Base-by-base conservation (phyloP, 768 basidiomycete species). In the Tylopilus cervinicoccineus region DNA sequence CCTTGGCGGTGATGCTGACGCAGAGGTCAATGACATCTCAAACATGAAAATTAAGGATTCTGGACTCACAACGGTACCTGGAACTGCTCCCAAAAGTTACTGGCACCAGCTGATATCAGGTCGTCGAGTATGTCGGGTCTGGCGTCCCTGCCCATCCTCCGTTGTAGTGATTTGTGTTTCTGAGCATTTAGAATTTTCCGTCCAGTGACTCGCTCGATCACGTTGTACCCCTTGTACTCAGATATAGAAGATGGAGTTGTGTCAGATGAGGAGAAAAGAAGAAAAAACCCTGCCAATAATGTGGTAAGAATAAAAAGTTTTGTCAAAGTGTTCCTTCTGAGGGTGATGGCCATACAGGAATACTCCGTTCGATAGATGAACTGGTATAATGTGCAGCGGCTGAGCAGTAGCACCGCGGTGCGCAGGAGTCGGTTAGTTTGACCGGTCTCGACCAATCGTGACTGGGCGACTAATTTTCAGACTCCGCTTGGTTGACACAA, bases 41-140 rank as follows among this genome's bases (percentile, higher is more conserved):
- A 36, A 34, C 26, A 28, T 9, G 27, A 11, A 17, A 10, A 7
- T 1, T 6, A 9, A 4, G 20, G 14, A 28, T 19, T 20, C 14
- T n/a, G 31, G 10, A 76, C 88, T 64, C 59, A 91, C 89, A 91
- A 95, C 13, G 95, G 94, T 56, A 85, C 75, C 62, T 96, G 93
- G 65, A 90, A 96, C 24, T 91, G 76, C 13, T 84, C 81, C 96
- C 95, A 99, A 62, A 88, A 97, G 67, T 97, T 90, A 39, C 74
- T 61, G 34, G 85, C 78, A 14, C 95, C 95, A 60, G 88, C 81
- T 42, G 75, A 68, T 50, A 97, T 80, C 26, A 89, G 72, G 50
- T 79, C 76, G 40, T 81, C 78, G 55, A 98, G 81, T 44, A 97
- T 73, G 60, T 96, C 95, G 1, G 80, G 77, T 38, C 82, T 74